phyloP scores from a whole-genome alignment of 768 basidiomycete species.

The Mrakia frigida region DNA sequence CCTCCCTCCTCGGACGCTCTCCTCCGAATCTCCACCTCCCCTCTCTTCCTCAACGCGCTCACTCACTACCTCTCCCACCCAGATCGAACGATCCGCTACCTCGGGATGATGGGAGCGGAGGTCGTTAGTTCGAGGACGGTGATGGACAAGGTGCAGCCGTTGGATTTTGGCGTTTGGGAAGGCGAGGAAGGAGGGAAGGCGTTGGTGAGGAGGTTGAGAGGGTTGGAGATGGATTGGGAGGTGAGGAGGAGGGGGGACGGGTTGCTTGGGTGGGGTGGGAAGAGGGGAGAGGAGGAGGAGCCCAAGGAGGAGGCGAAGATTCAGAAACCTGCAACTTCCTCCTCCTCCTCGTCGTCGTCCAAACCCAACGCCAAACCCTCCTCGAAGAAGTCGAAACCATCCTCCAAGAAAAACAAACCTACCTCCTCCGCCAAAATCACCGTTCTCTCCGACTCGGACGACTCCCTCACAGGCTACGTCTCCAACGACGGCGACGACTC shows the following conservation, averaged over 20 bases:
- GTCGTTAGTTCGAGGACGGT: conserved; percentile 46
- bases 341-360: conserved; percentile 18
- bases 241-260: neutral
- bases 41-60: conserved; percentile 24
- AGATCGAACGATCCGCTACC: conserved; percentile 67
- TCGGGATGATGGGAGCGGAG: conserved; percentile 92
- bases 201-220: conserved; percentile 62
- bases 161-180: conserved; percentile 78
- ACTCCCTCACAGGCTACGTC: conserved; percentile 71
- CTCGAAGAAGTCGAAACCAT: conserved; percentile 39
- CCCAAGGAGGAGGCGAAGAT: neutral
- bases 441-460: conserved; percentile 69
- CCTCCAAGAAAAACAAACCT: conserved; percentile 36
- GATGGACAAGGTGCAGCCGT: conserved; percentile 48
- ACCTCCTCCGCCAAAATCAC: conserved; percentile 38
- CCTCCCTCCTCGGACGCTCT: conserved; percentile 65
- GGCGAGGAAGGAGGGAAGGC: conserved; percentile 60
- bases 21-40: conserved; percentile 43
- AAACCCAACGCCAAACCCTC: conserved; percentile 52
- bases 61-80: conserved; percentile 65
- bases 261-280: neutral
- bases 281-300: conserved; percentile 4
- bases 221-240: conserved; percentile 32
- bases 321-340: neutral
- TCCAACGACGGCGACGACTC: too few relatives aligned